Evolutionary conservation across 2,329 filamentous ascomycete genomes (phyloP), one percentile per base, ranked within the genome.

Genomic region (Xylariaceae sp.): DNA sequence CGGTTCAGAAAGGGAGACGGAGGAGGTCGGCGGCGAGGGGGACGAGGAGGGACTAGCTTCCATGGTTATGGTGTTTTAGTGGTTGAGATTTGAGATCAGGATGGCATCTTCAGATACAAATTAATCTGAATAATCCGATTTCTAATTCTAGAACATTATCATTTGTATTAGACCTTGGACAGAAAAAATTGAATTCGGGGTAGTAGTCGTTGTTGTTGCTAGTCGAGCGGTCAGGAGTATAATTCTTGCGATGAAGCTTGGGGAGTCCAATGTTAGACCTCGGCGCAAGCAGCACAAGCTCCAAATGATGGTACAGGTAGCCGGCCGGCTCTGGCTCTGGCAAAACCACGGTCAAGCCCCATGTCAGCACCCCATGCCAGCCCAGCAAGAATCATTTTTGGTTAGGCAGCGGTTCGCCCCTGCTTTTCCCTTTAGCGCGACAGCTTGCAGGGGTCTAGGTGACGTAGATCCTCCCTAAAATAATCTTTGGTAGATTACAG

Each of bases 1-100:
- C 2, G 83, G 21, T 21, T n/a, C 55, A 6, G 55, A 29, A 40
- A 60, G 81, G 37, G 70, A 63, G 64, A 56, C 53, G 48, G 48
- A 54, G 43, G 53, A 13, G 7, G 30, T 33, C 4, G 37, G n/a
- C 8, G 46, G 15, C 11, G 57, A 16, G 30, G 59, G 35, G 33
- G 60, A 48, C 29, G 55, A 52, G 7, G 55, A 32, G 10, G 52
- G 16, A 50, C 20, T 29, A n/a, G n/a, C 40, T 24, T 61, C 53
- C 61, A 62, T 63, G 35, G 53, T 60, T 18, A 37, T 16, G 10
- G 13, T 47, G 26, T 15, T 29, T 37, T 33, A 36, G n/a, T 53
- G n/a, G 33, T 33, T 50, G 24, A 3, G 23, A 26, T 49, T 48
- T 32, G 2, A n/a, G 27, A 6, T 35, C 18, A 39, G 8, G 7